These are phyloP conservation scores for Cyclospora cayetanensis DNA, from an alignment of 169 alveolate genomes.

Conservation along the genomic window DNA sequence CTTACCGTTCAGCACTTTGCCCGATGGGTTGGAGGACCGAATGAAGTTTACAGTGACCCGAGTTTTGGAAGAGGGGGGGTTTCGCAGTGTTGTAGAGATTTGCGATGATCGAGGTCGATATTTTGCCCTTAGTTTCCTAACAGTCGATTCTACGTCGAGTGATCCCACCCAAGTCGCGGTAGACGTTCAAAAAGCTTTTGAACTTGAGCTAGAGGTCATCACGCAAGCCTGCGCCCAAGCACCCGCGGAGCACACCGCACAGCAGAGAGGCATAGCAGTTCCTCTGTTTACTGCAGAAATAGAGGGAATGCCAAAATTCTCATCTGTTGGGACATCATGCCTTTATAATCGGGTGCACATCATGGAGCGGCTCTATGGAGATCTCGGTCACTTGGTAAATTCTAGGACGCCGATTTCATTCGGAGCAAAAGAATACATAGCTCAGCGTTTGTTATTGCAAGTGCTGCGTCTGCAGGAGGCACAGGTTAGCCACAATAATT, in stretches of 20 bases:
- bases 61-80: not conserved
- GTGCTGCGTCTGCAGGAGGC: slow-evolving; percentile 33
- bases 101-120: not conserved
- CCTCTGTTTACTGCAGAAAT: not conserved
- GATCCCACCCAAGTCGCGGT: no score
- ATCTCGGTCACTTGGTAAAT: not conserved
- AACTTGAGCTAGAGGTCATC: no score
- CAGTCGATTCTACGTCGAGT: no score
- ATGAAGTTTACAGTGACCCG: not conserved
- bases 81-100: not conserved
- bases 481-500: slow-evolving; percentile 1
- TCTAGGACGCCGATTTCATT: not conserved
- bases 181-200: no score
- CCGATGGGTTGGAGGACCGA: no score
- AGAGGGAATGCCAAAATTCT: not conserved
- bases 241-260: not conserved
- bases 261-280: not conserved
- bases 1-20: no score
- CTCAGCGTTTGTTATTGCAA: not conserved
- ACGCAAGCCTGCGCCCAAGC: not conserved
- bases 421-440: not conserved
- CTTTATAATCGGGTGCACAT: not conserved
- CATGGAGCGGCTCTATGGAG: not conserved
- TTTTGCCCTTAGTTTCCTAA: no score
- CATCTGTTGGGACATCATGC: not conserved